Base-by-base conservation (phyloP, 116 monocot species). In the Trichopus zeylanicus region DNA sequence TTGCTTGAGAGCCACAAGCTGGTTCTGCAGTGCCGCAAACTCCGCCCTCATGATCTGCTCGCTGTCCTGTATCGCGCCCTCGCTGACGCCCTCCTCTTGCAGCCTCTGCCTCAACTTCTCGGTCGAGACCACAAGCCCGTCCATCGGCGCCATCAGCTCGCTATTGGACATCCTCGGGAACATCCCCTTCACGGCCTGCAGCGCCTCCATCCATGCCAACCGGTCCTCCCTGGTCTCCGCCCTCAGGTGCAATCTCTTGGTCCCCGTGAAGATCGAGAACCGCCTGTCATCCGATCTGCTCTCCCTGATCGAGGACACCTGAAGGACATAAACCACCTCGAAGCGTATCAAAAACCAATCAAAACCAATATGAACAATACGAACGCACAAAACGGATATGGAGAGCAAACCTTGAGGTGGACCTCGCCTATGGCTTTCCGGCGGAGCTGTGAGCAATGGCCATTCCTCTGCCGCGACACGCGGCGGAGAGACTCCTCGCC, bases 181-280 rank as follows among this genome's bases (percentile, higher is more conserved):
- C 93, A 93, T 89, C 37, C 86, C 89, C 64, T 93, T 93, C 59
- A 89, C 80, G 16, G 86, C 82, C 67, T 74, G 72, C 64, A 95
- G 65, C 20, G 80, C 83, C 48, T 95, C 94, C 71, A 86, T 59
- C 94, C 94, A 95, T 54, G 33, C 46, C 18, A 31, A 38, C 24
- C 90, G 60, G 57, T 90, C 94, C 38, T 95, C 90, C 65, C 83
- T 63, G 12, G 90, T 89, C 60, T 95, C 90, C 10, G 94, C 86
- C 53, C 90, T 72, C 23, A 95, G 66, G 51, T 81, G 82, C 42
- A 95, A 69, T 58, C 71, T 78, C 72, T 95, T 89, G 23, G 94
- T 95, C 48, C 94, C 94, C 9, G 94, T 85, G 56, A 86, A 89
- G 51, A 95, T 86, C 47, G 81, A 89, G 73, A 95, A 95, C 27